Base-by-base conservation (phyloP, 345 rosid genomes). In the Cardamine chenopodiifolia region DNA sequence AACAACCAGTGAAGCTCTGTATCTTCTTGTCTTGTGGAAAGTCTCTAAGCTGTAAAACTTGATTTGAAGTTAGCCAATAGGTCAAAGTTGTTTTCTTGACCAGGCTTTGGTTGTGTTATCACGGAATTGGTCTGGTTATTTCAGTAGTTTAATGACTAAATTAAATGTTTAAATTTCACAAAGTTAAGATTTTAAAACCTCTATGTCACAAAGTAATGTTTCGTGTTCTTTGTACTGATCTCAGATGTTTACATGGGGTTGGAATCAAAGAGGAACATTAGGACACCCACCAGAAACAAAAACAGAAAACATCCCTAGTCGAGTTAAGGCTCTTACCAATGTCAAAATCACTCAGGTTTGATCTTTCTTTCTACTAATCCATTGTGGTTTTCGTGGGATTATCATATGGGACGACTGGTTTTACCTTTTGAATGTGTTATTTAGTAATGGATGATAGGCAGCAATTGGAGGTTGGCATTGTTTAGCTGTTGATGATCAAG, bases 391-490 rank as follows among this genome's bases (percentile, higher is more conserved):
- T 34, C 15, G 53, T 2, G 11, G 28, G 39, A 20, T n/a, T 7
- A 14, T 49, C 14, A 55, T 15, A 18, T 40, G 23, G 25, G 20
- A 44, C 31, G 6, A 52, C 15, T 34, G 7, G 12, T 66, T 19
- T 39, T 31, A 54, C 40, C 13, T n/a, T 13, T 58, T 76, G 9
- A 62, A 48, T 54, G 26, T 53, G 39, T 55, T 77, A 19, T 68
- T 34, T 15, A 71, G 35, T 79, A 15, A 78, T 50, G 56, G 57
- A 68, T 76, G 47, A 57, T 74, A 95, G 99, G 99, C 99, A 0
- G 99, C 98, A 66, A 89, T 92, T 79, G 98, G 97, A 78, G 99
- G 99, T 39, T 95, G 99, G 99, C 99, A 95, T 82, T 95, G 97
- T 81, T 83, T 95, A 85, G 98, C 99, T 79, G 98, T 95, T 81